These are phyloP conservation scores for Trypanosomatidae sp. DNA, from an alignment of 208 protist genomes.

Conservation along the genomic window DNA sequence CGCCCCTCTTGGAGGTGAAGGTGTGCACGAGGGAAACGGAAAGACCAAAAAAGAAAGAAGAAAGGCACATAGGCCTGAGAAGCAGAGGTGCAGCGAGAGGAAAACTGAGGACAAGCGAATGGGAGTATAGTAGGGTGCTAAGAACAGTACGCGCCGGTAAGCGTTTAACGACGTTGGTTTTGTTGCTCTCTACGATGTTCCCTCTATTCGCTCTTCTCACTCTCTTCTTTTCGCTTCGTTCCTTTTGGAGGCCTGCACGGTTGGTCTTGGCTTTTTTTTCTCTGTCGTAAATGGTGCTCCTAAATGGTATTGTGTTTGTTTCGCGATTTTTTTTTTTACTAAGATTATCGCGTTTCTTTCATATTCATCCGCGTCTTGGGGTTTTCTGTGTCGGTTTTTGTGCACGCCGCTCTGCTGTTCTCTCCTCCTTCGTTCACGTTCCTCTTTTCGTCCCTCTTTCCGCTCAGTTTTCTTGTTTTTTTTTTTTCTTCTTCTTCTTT, in stretches of 20 bases:
- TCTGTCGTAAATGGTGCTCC: background rate
- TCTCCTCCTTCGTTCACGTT: constrained; percentile 3
- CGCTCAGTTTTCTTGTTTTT: background rate
- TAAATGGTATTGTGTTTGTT: background rate
- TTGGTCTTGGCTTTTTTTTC: background rate
- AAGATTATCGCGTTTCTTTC: background rate
- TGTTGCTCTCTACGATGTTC: background rate
- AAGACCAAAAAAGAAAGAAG: background rate
- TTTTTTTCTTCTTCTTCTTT: background rate
- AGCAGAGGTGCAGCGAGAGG: background rate
- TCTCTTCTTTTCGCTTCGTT: background rate
- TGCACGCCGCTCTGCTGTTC: background rate
- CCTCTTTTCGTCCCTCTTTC: background rate
- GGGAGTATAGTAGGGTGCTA: background rate
- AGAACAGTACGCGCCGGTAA: background rate
- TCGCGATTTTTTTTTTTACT: background rate
- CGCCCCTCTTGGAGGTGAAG: background rate
- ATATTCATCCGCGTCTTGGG: background rate
- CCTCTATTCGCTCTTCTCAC: background rate
- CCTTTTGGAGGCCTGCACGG: background rate
- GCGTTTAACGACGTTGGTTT: background rate
- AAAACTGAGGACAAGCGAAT: background rate
- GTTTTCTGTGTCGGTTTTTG: background rate
- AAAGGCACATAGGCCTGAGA: background rate
- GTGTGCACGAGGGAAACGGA: background rate